Percentiles rank a stretch among this genome's conserved stretches.
These are phyloP conservation scores for Phytophthora citricola DNA, from an alignment of 352 stramenopile genomes.

Conservation along the genomic window DNA sequence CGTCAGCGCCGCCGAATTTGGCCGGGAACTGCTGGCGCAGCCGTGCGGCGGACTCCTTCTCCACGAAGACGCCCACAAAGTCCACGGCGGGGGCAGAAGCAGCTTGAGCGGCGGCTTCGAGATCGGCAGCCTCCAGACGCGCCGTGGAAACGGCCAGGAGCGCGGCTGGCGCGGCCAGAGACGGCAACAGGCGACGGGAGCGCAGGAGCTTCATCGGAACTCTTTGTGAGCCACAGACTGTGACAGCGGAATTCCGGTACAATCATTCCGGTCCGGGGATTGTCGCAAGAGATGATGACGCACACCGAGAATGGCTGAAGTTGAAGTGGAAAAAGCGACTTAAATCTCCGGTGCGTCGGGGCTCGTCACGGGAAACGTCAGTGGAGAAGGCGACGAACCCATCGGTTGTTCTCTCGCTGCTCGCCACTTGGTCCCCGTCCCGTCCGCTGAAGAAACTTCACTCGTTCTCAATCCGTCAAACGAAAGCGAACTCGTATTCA, in stretches of 20 bases:
- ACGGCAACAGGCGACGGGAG: constrained; percentile 34
- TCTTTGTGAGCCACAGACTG: constrained; percentile 1
- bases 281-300: constrained; percentile 2
- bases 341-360: constrained; percentile 16
- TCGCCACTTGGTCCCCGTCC: constrained; percentile 4
- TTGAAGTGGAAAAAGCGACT: constrained; percentile 17
- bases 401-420: constrained; percentile 4
- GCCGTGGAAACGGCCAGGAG: constrained; percentile 29
- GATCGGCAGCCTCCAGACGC: constrained; percentile 33
- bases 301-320: constrained; percentile 4
- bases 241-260: neutral
- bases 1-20: constrained; percentile 52
- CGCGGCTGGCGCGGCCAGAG: constrained; percentile 32
- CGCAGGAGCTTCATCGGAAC: constrained; percentile 26
- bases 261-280: constrained; percentile 11
- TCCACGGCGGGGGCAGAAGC: constrained; percentile 43
- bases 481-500: neutral
- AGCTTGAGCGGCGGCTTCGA: neutral
- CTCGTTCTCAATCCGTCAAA: constrained; percentile 25
- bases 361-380: constrained; percentile 21
- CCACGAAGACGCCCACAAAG: constrained; percentile 83
- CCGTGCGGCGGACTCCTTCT: constrained; percentile 54
- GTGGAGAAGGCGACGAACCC: neutral
- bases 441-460: constrained; percentile 6
- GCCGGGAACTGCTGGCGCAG: constrained; percentile 62